Conservation (phyloP, 106 monocot species). For the Posidonia australis region DNA sequence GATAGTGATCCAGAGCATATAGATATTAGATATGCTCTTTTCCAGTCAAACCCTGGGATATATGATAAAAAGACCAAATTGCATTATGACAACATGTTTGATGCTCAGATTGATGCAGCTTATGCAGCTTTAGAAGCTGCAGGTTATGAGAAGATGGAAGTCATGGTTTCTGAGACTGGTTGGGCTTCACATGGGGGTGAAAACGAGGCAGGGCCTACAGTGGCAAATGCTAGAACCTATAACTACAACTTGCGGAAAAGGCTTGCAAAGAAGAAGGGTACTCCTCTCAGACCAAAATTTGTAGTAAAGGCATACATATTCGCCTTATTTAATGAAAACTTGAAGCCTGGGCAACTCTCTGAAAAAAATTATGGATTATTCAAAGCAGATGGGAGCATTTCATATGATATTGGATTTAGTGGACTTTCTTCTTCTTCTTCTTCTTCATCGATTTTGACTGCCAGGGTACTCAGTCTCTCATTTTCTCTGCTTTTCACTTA, state of each 20-base stretch:
- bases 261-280: slow-evolving; percentile 62
- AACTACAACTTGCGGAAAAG: slow-evolving; percentile 72
- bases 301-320: slow-evolving; percentile 56
- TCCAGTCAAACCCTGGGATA: slow-evolving; percentile 51
- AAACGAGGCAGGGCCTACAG: slow-evolving; percentile 57
- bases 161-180: slow-evolving; percentile 70
- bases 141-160: slow-evolving; percentile 57
- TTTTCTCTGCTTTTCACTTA: too few relatives aligned
- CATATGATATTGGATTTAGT: slow-evolving; percentile 70
- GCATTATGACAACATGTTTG: slow-evolving; percentile 90
- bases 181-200: slow-evolving; percentile 74
- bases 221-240: slow-evolving; percentile 59
- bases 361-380: slow-evolving; percentile 77
- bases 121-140: slow-evolving; percentile 65
- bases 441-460: slow-evolving; percentile 4
- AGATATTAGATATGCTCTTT: slow-evolving; percentile 70
- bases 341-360: slow-evolving; percentile 52
- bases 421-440: slow-evolving; percentile 32
- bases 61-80: slow-evolving; percentile 51
- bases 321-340: slow-evolving; percentile 81
- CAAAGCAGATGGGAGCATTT: slow-evolving; percentile 71
- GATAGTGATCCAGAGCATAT: slow-evolving; percentile 68
- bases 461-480: too few relatives aligned
- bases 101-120: slow-evolving; percentile 74
- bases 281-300: slow-evolving; percentile 65